These are phyloP conservation scores for Gloeopeniophorella convolvens DNA, from an alignment of 768 basidiomycete genomes.

Conservation along the genomic window DNA sequence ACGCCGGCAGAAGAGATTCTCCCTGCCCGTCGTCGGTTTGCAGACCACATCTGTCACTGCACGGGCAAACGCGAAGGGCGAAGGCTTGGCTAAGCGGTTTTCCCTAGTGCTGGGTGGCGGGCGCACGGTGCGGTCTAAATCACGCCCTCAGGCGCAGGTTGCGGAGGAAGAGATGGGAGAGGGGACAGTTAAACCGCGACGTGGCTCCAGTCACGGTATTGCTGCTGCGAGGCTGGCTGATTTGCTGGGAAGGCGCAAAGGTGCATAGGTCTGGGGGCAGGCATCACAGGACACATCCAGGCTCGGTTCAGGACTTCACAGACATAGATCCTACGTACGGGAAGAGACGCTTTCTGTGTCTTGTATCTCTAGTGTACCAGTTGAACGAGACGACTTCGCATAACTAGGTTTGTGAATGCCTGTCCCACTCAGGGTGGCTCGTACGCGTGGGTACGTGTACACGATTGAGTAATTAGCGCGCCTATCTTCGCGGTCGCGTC, in stretches of 20 bases:
- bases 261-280: no score
- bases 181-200: constrained; percentile 19
- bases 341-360: no score
- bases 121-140: constrained; percentile 5
- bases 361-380: no score
- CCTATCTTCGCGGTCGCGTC: no score
- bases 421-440: no score
- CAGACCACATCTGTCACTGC: constrained; percentile 68
- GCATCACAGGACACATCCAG: no score
- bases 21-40: constrained; percentile 68
- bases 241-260: constrained; percentile 36
- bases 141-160: neutral
- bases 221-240: constrained; percentile 52
- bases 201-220: constrained; percentile 31
- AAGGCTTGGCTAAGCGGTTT: constrained; percentile 44
- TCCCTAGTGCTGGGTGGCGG: constrained; percentile 50
- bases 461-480: no score
- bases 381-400: no score
- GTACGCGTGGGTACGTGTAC: no score
- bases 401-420: no score
- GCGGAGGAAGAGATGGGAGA: constrained; percentile 12
- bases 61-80: constrained; percentile 35
- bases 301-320: no score
- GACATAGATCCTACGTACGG: no score
- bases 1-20: constrained; percentile 62